These are phyloP conservation scores for Zygoascus hellenicus DNA, from an alignment of 1,139 yeast species.

Conservation along the genomic window DNA sequence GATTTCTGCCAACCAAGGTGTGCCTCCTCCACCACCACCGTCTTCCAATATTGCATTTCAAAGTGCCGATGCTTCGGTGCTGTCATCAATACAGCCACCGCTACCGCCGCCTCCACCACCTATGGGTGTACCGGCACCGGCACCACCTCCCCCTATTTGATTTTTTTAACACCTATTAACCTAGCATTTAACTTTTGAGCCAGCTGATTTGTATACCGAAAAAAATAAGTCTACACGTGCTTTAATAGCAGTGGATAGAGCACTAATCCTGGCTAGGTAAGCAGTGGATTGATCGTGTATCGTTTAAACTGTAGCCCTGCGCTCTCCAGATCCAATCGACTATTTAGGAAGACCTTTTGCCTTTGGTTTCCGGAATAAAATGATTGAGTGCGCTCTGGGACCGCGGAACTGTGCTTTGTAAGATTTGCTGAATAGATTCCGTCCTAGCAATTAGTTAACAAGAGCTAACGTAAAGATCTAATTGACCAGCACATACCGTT, in stretches of 20 bases:
- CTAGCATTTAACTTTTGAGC: too few species aligned
- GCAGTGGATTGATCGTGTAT: too few species aligned
- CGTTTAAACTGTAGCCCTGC: too few species aligned
- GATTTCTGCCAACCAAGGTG: conserved; percentile 10
- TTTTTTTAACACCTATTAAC: too few species aligned
- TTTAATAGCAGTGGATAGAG: too few species aligned
- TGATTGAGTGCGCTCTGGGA: conserved; percentile 24
- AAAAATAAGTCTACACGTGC: too few species aligned
- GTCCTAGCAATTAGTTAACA: conserved; percentile 16
- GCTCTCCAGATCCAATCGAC: too few species aligned
- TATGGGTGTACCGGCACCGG: conserved; percentile 12
- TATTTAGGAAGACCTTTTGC: too few species aligned
- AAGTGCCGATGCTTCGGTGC: conserved; percentile 1
- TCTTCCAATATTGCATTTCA: conserved; percentile 16
- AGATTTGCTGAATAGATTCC: conserved; percentile 17
- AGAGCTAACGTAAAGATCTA: not conserved
- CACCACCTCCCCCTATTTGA: conserved; percentile 16
- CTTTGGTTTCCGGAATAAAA: conserved; percentile 4
- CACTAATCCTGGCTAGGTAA: too few species aligned
- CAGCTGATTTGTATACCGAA: too few species aligned
- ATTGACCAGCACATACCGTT: conserved; percentile 17
- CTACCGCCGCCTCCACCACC: conserved; percentile 6
- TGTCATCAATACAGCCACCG: not conserved
- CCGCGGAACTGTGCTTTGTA: conserved; percentile 22
- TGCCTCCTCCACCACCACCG: conserved; percentile 12